Evolutionary conservation across 2,329 filamentous ascomycete genomes (phyloP), one percentile per base, ranked within the genome.

Genomic region (Hypoxylon sp.): DNA sequence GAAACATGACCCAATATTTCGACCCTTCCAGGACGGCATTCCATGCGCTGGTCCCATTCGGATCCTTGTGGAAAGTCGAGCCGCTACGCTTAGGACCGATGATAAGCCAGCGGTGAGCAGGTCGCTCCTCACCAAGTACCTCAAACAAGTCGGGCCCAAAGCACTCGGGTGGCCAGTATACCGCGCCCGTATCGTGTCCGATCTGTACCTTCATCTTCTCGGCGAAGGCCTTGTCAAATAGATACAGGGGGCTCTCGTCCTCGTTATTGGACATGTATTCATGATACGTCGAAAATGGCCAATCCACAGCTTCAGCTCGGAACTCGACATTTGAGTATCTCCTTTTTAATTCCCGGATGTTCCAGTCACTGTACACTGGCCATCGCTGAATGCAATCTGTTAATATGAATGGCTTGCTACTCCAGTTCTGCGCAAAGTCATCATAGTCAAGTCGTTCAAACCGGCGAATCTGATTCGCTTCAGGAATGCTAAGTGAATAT

Each of bases 1-100:
- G 94, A 75, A 98, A 98, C 93, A 98, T 96, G 78, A 98, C 95
- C 95, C 96, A 98, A 83, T 98, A 98, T 76, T 98, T 98, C 32
- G 90, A 88, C 4, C 95, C 96, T 63, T 91, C 88, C 27, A 98
- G 83, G 12, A 97, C 93, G 0, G 94, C 95, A 76, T 98, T 98
- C 96, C 95, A 98, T 0, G 96, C 95, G 73, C 89, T 91, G 16
- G 88, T 90, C 16, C 80, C 90, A 71, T 90, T 91, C 21, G 88
- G 88, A 65, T 91, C 88, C 76, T 97, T 97, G 82, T 98, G 95
- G 76, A 97, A 98, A 3, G 94, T 97, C 70, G 92, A 96, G 29
- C 95, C 95, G 74, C 93, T 96, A 62, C 94, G 85, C 68, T 90
- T 88, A 0, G 95, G 94, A 0, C 95, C 94, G 69, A 97, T 86